phyloP scores from a whole-genome alignment of 2,329 filamentous ascomycete species.

The Aspergillus glaucus region DNA sequence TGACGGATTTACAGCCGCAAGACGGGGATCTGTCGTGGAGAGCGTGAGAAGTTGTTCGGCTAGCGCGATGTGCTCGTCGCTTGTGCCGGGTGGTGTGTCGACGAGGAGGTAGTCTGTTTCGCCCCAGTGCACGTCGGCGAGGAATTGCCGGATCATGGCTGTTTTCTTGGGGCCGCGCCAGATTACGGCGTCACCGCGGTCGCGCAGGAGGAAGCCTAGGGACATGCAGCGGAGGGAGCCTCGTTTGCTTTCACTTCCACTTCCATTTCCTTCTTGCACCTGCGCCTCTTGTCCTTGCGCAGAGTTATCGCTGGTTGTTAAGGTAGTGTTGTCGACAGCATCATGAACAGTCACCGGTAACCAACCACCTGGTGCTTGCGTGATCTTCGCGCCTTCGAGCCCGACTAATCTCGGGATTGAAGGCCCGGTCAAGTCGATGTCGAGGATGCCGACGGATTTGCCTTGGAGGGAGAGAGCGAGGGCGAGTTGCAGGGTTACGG shows the following conservation, averaged over 20 bases:
- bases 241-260: slow-evolving; percentile 14
- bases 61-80: slow-evolving; percentile 93
- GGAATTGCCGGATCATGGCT: slow-evolving; percentile 95
- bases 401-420: slow-evolving; percentile 94
- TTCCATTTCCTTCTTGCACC: slow-evolving; percentile 11
- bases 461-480: slow-evolving; percentile 80
- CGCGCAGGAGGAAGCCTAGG: slow-evolving; percentile 78
- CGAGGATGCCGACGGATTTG: slow-evolving; percentile 86
- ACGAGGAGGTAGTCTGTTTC: slow-evolving; percentile 87
- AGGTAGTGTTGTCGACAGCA: slow-evolving; percentile 26
- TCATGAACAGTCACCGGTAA: slow-evolving; percentile 78
- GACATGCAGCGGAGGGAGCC: slow-evolving; percentile 67
- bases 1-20: slow-evolving; percentile 5
- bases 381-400: slow-evolving; percentile 82
- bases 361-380: slow-evolving; percentile 87
- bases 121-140: slow-evolving; percentile 83
- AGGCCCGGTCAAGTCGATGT: slow-evolving; percentile 91
- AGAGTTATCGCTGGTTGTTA: too few species aligned
- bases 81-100: slow-evolving; percentile 92
- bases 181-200: slow-evolving; percentile 83
- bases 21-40: slow-evolving; percentile 22
- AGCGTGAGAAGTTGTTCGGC: slow-evolving; percentile 69
- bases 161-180: slow-evolving; percentile 99
- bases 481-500: slow-evolving; percentile 92
- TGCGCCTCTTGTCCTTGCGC: slow-evolving; percentile 2